Conservation (phyloP, 306 rosid species). For the Cucurbita pepo region DNA sequence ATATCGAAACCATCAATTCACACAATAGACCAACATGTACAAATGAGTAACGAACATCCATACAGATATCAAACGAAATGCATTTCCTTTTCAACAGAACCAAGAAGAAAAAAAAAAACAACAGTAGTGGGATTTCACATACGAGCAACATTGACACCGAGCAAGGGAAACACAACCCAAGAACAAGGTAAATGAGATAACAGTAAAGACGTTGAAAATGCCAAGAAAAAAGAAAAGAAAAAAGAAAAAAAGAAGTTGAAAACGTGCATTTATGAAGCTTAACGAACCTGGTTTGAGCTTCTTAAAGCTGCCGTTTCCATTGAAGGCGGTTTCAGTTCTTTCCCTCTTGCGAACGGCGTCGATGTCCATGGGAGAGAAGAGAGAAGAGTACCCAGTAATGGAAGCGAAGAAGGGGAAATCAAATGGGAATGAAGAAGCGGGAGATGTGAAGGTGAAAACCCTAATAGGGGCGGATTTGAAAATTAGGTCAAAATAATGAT, state of each 20-base stretch:
- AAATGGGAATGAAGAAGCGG: neutral
- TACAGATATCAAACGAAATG: neutral
- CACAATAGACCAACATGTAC: neutral
- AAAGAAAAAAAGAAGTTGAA: neutral
- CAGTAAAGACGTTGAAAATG: neutral
- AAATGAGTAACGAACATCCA: neutral
- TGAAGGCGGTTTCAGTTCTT: slow-evolving; percentile 38
- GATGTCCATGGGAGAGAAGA: slow-evolving; percentile 22
- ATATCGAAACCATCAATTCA: neutral
- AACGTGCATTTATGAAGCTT: neutral
- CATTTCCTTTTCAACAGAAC: neutral
- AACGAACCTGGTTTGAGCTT: slow-evolving; percentile 46
- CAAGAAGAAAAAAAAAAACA: neutral
- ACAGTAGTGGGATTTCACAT: neutral
- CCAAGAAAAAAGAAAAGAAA: neutral
- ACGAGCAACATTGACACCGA: neutral
- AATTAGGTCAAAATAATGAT: slow-evolving; percentile 2
- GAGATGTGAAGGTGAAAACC: neutral
- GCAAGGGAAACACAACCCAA: neutral
- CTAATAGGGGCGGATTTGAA: slow-evolving; percentile 1
- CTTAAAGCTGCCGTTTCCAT: slow-evolving; percentile 67
- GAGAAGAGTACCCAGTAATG: neutral
- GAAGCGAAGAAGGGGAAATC: neutral
- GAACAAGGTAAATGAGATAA: neutral
- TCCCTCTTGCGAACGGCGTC: slow-evolving; percentile 52